Evolutionary conservation across 306 rosid genomes (phyloP).

Genomic region (Dryas octopetala): DNA sequence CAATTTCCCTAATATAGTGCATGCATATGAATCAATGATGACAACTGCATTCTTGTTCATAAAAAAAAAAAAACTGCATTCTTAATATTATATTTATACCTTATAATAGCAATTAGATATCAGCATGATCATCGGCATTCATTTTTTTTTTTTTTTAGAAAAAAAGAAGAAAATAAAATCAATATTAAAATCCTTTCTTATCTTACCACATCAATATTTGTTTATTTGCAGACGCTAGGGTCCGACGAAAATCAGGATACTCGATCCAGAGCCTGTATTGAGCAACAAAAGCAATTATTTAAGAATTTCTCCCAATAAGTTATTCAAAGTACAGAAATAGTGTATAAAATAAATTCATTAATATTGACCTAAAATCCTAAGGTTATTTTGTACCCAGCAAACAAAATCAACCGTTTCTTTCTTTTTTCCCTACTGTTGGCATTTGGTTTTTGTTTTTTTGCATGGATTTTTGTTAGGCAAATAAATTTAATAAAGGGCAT

Average conservation of each 20-base stretch:
- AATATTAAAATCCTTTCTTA: background rate
- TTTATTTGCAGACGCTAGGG: background rate
- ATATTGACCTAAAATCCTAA: background rate
- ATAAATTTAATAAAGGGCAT: background rate
- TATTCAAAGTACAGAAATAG: background rate
- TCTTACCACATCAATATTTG: background rate
- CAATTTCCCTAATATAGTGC: too few species aligned
- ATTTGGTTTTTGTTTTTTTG: background rate
- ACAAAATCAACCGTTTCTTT: background rate
- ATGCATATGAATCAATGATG: too few species aligned
- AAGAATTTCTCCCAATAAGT: background rate
- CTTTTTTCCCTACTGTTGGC: too few species aligned
- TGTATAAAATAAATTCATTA: background rate
- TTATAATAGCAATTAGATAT: background rate
- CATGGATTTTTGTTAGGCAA: background rate
- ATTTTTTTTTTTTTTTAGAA: background rate
- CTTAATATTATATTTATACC: background rate
- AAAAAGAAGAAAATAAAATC: background rate
- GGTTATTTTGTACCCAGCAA: background rate
- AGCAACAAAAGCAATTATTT: slow-evolving; percentile 6
- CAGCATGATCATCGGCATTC: background rate
- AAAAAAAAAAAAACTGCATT: background rate
- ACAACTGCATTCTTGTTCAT: too few species aligned
- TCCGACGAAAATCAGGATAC: slow-evolving; percentile 19
- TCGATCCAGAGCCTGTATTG: background rate